These are phyloP conservation scores for Liriodendron chinense DNA, from an alignment of 164 flowering plant genomes.

Conservation along the genomic window DNA sequence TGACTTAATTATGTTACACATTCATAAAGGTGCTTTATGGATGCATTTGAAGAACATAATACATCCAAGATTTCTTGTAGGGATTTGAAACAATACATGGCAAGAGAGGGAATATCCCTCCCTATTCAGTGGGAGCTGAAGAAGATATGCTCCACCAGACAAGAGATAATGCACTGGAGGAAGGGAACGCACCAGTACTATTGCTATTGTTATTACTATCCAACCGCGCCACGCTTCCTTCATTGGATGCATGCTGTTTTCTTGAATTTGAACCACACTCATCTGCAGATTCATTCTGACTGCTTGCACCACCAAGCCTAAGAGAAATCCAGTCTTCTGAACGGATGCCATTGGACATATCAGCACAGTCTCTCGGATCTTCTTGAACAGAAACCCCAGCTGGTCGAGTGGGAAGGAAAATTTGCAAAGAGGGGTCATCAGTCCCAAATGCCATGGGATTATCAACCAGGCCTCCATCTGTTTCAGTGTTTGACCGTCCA, in stretches of 20 bases:
- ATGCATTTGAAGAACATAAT: too few relatives aligned
- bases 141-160: too few relatives aligned
- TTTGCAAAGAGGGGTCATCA: constrained; percentile 83
- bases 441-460: constrained; percentile 68
- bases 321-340: constrained; percentile 93
- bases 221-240: constrained; percentile 52
- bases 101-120: too few relatives aligned
- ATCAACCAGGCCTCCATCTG: constrained; percentile 61
- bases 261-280: constrained; percentile 41
- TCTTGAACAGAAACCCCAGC: constrained; percentile 40
- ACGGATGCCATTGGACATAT: constrained; percentile 51
- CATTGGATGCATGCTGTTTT: constrained; percentile 43
- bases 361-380: constrained; percentile 51
- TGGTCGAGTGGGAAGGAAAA: constrained; percentile 82
- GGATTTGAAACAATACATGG: too few relatives aligned
- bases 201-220: constrained; percentile 25
- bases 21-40: too few relatives aligned
- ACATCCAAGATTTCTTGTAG: too few relatives aligned
- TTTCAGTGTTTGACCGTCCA: constrained; percentile 35
- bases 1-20: too few relatives aligned
- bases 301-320: constrained; percentile 68
- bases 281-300: constrained; percentile 37
- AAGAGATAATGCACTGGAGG: not conserved
- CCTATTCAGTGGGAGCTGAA: too few relatives aligned
- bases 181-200: constrained; percentile 43